Conservation (phyloP, 2,329 filamentous ascomycete species). For the Zymoseptoria brevis region DNA sequence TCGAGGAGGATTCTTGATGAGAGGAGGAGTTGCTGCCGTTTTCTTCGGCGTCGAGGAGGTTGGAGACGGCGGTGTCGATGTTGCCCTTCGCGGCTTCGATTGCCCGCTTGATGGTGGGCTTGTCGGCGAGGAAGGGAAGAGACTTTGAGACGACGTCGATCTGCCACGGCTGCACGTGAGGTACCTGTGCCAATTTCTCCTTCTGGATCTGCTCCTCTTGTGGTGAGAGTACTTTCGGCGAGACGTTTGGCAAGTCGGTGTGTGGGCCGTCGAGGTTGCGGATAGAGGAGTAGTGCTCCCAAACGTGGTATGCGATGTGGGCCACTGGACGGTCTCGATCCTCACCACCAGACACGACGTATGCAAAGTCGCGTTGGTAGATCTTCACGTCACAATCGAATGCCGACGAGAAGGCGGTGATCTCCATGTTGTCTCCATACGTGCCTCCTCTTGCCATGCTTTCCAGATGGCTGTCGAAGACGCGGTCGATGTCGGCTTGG, state of each 20-base stretch:
- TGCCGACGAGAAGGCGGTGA: slow-evolving; percentile 56
- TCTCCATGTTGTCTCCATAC: slow-evolving; percentile 61
- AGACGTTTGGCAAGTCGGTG: slow-evolving; percentile 46
- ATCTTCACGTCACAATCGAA: slow-evolving; percentile 56
- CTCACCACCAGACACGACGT: slow-evolving; percentile 39
- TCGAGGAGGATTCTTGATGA: slow-evolving; percentile 39
- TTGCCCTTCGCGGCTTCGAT: slow-evolving; percentile 48
- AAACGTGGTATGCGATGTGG: slow-evolving; percentile 45
- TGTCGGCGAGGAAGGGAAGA: slow-evolving; percentile 44
- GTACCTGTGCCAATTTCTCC: slow-evolving; percentile 31
- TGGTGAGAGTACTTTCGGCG: slow-evolving; percentile 29
- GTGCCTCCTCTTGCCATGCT: slow-evolving; percentile 53
- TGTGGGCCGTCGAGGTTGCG: slow-evolving; percentile 53
- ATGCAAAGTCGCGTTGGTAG: slow-evolving; percentile 48
- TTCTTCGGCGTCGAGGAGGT: slow-evolving; percentile 44
- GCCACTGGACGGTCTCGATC: slow-evolving; percentile 32
- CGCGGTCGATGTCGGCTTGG: slow-evolving; percentile 44
- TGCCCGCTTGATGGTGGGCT: slow-evolving; percentile 44
- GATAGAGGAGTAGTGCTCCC: slow-evolving; percentile 61
- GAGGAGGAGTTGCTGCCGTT: slow-evolving; percentile 35
- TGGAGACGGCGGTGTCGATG: slow-evolving; percentile 46
- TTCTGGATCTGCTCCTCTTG: slow-evolving; percentile 35
- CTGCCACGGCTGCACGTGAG: slow-evolving; percentile 47
- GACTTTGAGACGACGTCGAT: slow-evolving; percentile 46
- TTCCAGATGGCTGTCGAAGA: slow-evolving; percentile 49